A percentile compares a stretch with the other conserved stretches of the same genome.
These are phyloP conservation scores for Hygrophorus pudorinus DNA, from an alignment of 768 basidiomycete species.

Conservation along the genomic window DNA sequence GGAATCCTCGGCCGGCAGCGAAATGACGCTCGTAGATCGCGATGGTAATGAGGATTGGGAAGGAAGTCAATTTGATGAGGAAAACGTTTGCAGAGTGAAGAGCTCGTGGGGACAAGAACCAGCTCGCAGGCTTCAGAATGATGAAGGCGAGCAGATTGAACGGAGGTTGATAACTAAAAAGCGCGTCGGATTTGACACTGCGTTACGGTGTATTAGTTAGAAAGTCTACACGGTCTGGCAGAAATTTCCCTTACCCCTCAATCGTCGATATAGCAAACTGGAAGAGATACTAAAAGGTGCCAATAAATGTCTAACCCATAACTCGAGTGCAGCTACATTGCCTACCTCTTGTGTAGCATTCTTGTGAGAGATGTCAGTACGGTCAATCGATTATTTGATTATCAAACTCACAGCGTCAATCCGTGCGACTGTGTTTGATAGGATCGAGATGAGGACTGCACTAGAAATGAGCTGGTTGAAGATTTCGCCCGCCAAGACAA, in stretches of 20 bases:
- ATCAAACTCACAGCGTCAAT: constrained; percentile 50
- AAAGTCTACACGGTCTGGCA: neutral
- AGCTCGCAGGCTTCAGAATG: constrained; percentile 73
- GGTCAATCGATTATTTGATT: neutral
- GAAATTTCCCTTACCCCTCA: constrained; percentile 50
- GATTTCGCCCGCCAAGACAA: neutral
- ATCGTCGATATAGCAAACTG: constrained; percentile 82
- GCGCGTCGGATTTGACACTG: constrained; percentile 80
- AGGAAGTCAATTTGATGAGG: constrained; percentile 73
- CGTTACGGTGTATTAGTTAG: constrained; percentile 4
- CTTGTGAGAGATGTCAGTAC: constrained; percentile 14
- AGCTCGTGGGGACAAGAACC: constrained; percentile 59
- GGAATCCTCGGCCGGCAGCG: constrained; percentile 36
- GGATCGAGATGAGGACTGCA: constrained; percentile 75
- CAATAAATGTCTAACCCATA: constrained; percentile 26
- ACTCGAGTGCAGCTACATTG: neutral
- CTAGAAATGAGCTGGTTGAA: constrained; percentile 4
- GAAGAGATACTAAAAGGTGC: constrained; percentile 59
- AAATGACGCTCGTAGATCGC: constrained; percentile 72
- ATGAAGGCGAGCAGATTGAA: constrained; percentile 78
- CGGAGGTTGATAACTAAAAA: constrained; percentile 89
- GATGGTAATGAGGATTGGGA: constrained; percentile 71
- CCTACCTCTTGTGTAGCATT: constrained; percentile 39
- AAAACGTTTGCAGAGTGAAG: constrained; percentile 83
- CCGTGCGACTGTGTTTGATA: constrained; percentile 82